Base-by-base conservation (phyloP, 495 filamentous ascomycete genomes). In the Annulohypoxylon nitens region DNA sequence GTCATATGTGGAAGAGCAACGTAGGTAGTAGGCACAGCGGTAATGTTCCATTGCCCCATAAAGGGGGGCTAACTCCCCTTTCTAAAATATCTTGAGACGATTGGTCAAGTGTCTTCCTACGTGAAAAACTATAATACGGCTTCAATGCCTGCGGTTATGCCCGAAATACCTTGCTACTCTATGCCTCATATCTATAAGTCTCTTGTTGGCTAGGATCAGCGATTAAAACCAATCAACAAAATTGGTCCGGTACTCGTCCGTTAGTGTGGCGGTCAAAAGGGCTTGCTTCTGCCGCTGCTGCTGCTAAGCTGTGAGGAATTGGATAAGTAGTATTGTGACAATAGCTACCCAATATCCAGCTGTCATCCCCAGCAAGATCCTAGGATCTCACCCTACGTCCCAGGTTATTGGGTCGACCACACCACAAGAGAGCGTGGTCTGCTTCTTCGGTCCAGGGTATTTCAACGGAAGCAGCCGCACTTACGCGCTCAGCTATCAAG, bases 391-490 rank as follows among this genome's bases (percentile, higher is more conserved):
- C 67, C 64, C 72, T 68, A 68, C 51, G 50, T 64, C 57, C 64
- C 67, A 61, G 43, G 63, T 63, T 53, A 71, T 71, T 75, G 67
- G 72, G 37, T 67, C 72, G 43, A 54, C 72, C 59, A 58, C 39
- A 74, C 39, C 51, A 67, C 39, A 65, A 3, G 41, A 34, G 30
- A 60, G 25, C 41, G 53, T 60, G 43, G 63, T 57, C 36, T 68
- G 59, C 37, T 36, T 59, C 58, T 59, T 26, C 1, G 26, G 8
- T 9, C 71, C 51, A 68, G 72, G 72, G 51, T 70, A 71, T 75
- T 75, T 75, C 36, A 43, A 75, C 72, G 72, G 72, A 71, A 71
- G 36, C 63, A 71, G 41, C 72, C 72, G 72, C 72, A 25, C 59
- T 67, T 71, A 75, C 72, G 60, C 67, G 72, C 72, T 70, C 54